A percentile compares a stretch with the other conserved stretches of the same genome.
These are phyloP conservation scores for Suillus plorans DNA, from an alignment of 768 basidiomycete genomes.

Conservation along the genomic window DNA sequence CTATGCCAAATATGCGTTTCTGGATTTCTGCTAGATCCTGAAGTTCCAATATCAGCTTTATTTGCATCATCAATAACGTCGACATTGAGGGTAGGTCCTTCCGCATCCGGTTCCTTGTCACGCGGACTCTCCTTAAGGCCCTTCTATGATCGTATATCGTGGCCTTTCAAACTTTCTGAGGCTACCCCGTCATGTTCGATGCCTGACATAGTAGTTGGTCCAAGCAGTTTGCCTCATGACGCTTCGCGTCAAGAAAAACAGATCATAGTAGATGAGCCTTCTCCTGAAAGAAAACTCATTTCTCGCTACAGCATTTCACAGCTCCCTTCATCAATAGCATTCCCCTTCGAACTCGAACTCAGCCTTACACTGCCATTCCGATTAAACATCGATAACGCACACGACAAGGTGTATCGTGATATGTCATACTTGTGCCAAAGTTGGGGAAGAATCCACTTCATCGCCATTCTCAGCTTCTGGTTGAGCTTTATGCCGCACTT, in stretches of 20 bases:
- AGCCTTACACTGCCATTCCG: conserved; percentile 70
- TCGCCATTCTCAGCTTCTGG: conserved; percentile 90
- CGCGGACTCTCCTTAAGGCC: conserved; percentile 45
- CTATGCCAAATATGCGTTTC: conserved; percentile 69
- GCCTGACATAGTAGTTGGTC: neutral
- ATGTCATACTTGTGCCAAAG: conserved; percentile 90
- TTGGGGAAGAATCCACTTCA: conserved; percentile 87
- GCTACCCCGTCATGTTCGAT: conserved; percentile 20
- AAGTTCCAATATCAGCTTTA: conserved; percentile 52
- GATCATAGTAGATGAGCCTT: neutral
- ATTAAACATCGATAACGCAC: conserved; percentile 54
- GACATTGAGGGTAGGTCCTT: conserved; percentile 23
- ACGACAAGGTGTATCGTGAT: conserved; percentile 58
- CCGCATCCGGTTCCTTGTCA: conserved; percentile 35
- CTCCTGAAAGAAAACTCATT: too few relatives aligned
- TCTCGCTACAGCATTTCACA: too few relatives aligned
- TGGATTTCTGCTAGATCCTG: conserved; percentile 86
- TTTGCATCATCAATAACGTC: conserved; percentile 38
- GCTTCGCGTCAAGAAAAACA: neutral
- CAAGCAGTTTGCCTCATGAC: neutral
- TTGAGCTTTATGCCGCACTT: conserved; percentile 73
- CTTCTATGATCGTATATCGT: conserved; percentile 46
- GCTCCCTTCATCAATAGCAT: too few relatives aligned
- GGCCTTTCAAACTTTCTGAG: conserved; percentile 52
- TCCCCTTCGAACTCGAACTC: too few relatives aligned